phyloP scores from a whole-genome alignment of 441 rosid species.

The Pelargonium fulgidum region DNA sequence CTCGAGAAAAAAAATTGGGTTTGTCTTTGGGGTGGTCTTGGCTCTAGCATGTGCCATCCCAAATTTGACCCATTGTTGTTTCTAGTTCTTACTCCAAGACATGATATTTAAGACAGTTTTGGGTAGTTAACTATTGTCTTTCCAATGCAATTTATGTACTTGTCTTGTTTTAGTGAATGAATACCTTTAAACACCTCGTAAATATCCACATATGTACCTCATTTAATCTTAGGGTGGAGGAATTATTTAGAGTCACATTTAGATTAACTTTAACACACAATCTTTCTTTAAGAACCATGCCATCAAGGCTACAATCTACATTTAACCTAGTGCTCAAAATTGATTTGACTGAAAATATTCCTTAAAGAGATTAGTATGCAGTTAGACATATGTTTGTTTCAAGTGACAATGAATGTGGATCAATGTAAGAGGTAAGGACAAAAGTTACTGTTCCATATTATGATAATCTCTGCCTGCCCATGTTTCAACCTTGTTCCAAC shows the following conservation, averaged over 20 bases:
- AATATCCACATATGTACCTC: neutral
- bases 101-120: no score
- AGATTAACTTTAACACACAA: no score
- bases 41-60: neutral
- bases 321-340: neutral
- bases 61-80: neutral
- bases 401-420: no score
- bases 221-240: neutral
- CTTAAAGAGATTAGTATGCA: neutral
- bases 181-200: neutral
- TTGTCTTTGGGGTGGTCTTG: neutral
- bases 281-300: no score
- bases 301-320: no score
- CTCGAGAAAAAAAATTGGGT: neutral
- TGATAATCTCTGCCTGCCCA: neutral
- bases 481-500: neutral
- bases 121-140: neutral
- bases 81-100: neutral
- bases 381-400: neutral
- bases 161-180: neutral
- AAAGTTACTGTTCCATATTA: neutral
- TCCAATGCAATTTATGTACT: neutral
- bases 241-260: no score
- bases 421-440: no score
- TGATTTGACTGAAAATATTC: neutral